Evolutionary conservation across 805 yeast genomes (phyloP).

Genomic region (Lipomyces sp.): DNA sequence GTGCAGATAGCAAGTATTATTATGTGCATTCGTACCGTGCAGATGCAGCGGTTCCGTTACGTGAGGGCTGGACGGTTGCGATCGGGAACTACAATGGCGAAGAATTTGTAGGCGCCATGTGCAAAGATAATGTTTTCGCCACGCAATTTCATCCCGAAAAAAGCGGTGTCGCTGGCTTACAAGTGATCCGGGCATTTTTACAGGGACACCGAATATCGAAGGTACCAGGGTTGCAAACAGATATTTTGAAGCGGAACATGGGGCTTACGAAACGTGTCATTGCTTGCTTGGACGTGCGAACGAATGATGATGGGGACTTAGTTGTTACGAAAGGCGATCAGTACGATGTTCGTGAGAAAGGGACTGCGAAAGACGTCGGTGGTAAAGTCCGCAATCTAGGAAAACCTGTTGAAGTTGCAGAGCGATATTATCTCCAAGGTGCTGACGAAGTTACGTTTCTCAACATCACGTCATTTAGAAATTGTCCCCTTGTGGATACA

Average conservation of each 20-base stretch:
- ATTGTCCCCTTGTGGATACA: constrained; percentile 87
- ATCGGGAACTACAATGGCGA: constrained; percentile 76
- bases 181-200: constrained; percentile 74
- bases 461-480: constrained; percentile 93
- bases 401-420: constrained; percentile 93
- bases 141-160: constrained; percentile 99
- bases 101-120: constrained; percentile 78
- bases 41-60: constrained; percentile 48
- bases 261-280: constrained; percentile 90
- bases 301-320: constrained; percentile 91
- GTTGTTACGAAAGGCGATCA: constrained; percentile 99
- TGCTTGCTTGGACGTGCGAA: constrained; percentile 96
- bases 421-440: constrained; percentile 87
- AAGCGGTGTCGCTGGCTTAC: constrained; percentile 88
- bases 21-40: constrained; percentile 96
- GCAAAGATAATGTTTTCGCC: constrained; percentile 81
- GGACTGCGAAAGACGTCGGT: constrained; percentile 41
- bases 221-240: constrained; percentile 4
- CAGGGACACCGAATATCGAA: constrained; percentile 46
- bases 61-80: constrained; percentile 72
- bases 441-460: constrained; percentile 96
- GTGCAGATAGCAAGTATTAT: constrained; percentile 74
- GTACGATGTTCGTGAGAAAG: constrained; percentile 89
- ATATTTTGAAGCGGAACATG: constrained; percentile 5
- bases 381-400: constrained; percentile 88